Evolutionary conservation across 2,329 filamentous ascomycete species (phyloP).

Genomic region (Epichloe brachyelytri): DNA sequence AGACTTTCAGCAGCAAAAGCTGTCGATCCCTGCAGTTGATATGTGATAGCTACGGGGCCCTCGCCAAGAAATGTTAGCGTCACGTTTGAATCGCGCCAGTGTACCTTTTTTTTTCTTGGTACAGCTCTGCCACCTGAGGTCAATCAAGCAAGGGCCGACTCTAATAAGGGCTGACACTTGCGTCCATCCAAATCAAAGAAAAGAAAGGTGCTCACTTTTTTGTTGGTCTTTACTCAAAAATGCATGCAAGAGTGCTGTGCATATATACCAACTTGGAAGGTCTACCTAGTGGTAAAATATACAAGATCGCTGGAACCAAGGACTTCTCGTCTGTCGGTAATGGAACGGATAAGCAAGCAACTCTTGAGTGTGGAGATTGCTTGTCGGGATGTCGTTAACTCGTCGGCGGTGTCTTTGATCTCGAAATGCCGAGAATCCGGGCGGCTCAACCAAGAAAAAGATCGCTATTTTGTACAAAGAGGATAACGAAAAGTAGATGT

Average conservation of each 20-base stretch:
- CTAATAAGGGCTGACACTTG: no score
- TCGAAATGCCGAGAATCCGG: background rate
- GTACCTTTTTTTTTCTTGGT: background rate
- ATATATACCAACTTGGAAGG: no score
- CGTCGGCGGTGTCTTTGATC: background rate
- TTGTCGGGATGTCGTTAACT: background rate
- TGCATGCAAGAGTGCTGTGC: no score
- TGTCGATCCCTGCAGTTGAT: slow-evolving; percentile 10
- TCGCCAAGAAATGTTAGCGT: background rate
- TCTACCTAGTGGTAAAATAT: background rate
- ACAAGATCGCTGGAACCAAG: background rate
- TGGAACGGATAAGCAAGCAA: background rate
- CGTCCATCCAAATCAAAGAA: no score
- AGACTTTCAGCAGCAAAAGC: background rate
- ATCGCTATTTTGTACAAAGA: background rate
- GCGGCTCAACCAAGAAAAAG: background rate
- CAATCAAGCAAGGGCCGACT: no score
- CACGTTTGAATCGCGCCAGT: background rate
- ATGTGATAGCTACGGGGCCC: slow-evolving; percentile 4
- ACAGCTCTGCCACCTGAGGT: no score
- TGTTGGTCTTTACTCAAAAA: no score
- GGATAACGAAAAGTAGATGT: background rate
- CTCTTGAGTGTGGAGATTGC: background rate
- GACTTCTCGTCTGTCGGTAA: background rate
- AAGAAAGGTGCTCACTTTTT: no score